Evolutionary conservation across 202 grass and related monocot species (phyloP), one percentile per base, ranked within the genome.

Genomic region (Carex arenaria): DNA sequence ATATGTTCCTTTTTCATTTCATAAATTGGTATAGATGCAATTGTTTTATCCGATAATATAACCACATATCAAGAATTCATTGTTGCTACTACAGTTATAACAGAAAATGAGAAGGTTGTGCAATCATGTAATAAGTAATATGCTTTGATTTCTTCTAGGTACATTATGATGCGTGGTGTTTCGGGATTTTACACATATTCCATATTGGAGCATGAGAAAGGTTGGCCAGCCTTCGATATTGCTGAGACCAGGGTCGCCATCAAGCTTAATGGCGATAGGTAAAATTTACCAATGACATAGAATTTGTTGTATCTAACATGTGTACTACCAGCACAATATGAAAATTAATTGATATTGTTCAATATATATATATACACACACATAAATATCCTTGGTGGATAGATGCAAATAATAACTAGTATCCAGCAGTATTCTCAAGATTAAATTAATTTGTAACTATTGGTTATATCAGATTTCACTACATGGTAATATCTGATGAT

Each of bases 161-260:
- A 87, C 71, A 66, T 92, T 49, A 66, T 94, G 83, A 81, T 97
- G 5, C 79, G 61, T 73, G 90, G 91, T 14, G 87, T 90, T 85
- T 92, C 90, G 4, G 94, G 94, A 34, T 94, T 97, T 83, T 97
- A 97, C 81, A 86, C 81, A 71, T 97, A 94, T 40, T 76, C 85
- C 17, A 87, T 90, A 82, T 86, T 91, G 7, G 90, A 97, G 85
- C 90, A 94, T 47, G 10, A 12, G 13, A 42, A 73, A 0, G 56
- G 80, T 4, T 84, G 78, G 80, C 92, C 92, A 0, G 85, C 72
- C 47, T 70, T 94, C 3, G 84, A 87, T 72, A 45, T 97, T 15
- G 45, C 57, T 0, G 84, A 85, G 71, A 82, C 84, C 5, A 88
- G 92, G 1, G 61, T 97, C 45, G 90, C 84, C 68, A 94, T 97